A percentile compares a stretch with the other conserved stretches of the same genome.
These are phyloP conservation scores for Eucalyptus grandis DNA, from an alignment of 345 rosid genomes.

Conservation along the genomic window DNA sequence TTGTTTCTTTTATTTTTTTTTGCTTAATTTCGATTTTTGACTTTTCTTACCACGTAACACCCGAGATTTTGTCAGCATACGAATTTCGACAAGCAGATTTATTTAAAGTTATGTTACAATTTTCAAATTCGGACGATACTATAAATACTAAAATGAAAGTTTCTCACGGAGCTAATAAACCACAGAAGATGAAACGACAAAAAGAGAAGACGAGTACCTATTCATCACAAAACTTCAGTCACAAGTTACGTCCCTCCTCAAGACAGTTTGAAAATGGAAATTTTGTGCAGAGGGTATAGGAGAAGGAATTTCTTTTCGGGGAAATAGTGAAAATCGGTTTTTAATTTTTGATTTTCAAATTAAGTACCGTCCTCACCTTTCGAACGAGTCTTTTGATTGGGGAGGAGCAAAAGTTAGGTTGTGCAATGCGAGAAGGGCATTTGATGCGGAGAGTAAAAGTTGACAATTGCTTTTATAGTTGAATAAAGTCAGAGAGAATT, in stretches of 20 bases:
- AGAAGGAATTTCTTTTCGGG: neutral
- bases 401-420: neutral
- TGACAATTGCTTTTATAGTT: neutral
- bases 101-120: neutral
- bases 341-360: neutral
- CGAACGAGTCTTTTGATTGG: neutral
- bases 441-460: neutral
- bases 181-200: neutral
- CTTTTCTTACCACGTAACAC: neutral
- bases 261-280: neutral
- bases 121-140: neutral
- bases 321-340: accelerated
- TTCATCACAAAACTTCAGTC: neutral
- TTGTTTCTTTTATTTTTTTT: neutral
- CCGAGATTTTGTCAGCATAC: neutral
- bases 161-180: neutral
- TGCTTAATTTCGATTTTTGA: neutral
- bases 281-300: neutral
- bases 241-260: neutral
- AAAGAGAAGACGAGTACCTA: neutral
- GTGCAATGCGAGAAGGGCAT: neutral
- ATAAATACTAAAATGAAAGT: neutral
- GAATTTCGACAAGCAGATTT: neutral
- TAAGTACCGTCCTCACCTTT: neutral
- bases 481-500: neutral